Evolutionary conservation across 208 protist genomes (phyloP).

Genomic region (Angomonas deanei): DNA sequence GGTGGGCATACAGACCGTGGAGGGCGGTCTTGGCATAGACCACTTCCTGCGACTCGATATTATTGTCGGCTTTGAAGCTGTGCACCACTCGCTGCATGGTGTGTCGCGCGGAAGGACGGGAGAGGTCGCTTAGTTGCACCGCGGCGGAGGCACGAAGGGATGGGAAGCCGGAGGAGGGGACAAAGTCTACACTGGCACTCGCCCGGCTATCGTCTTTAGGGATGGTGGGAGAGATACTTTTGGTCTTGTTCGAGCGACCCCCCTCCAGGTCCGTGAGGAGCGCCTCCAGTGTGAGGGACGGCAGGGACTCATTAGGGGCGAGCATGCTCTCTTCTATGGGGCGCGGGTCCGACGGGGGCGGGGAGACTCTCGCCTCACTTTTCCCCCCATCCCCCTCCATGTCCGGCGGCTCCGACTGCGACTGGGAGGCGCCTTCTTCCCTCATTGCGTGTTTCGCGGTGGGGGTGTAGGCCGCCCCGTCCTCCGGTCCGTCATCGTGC

Average conservation of each 20-base stretch:
- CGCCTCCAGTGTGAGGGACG: constrained; percentile 25
- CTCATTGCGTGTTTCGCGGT: background rate
- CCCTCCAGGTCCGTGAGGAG: constrained; percentile 22
- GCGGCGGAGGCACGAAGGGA: background rate
- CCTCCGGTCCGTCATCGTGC: no score
- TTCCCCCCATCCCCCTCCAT: background rate
- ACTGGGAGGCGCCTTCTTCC: background rate
- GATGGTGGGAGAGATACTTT: background rate
- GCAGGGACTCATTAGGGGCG: constrained; percentile 1
- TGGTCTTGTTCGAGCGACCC: background rate
- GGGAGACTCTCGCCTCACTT: background rate
- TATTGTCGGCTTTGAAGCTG: no score
- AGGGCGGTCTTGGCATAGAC: background rate
- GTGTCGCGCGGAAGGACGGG: no score
- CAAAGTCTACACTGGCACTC: background rate
- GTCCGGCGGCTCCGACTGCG: background rate
- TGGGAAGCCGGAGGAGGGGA: background rate
- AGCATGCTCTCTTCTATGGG: background rate
- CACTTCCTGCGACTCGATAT: background rate
- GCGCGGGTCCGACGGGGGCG: background rate
- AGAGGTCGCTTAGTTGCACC: background rate
- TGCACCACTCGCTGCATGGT: no score
- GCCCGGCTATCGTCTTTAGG: background rate
- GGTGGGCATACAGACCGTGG: background rate
- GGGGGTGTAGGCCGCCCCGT: background rate